Evolutionary conservation across 1,284 basidiomycete species (phyloP), one percentile per base, ranked within the genome.

Genomic region (Leccinum pachyderme): DNA sequence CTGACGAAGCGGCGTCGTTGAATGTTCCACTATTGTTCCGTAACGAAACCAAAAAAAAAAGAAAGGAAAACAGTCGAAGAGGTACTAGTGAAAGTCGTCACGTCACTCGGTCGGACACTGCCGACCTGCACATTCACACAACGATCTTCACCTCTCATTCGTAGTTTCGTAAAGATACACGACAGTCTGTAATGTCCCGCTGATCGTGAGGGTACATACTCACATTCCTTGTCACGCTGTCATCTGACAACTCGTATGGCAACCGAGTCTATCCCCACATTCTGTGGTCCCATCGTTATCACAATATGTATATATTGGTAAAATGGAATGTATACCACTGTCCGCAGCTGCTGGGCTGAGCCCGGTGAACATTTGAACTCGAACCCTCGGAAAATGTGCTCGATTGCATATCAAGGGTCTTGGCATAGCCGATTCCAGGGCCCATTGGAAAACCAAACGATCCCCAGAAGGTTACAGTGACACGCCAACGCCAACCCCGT

Each of bases 221-320:
- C 53, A 63, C 52, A n/a, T 15, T 25, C 39, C 39, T 5, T 62
- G 60, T 61, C 60, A 64, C 57, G 48, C 39, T 28, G 25, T 15
- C 13, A 7, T 35, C 29, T 31, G 29, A 31, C 29, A 31, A 31
- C 9, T 31, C 29, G 2, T 29, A 28, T 37, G n/a, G 15, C 35
- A 37, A n/a, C n/a, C 35, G 35, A 37, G 35, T n/a, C n/a, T 13
- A 9, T 18, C 37, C 37, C 18, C 37, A 18, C 37, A 39, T 39
- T 22, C 3, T 31, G 29, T 8, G 2, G 7, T 29, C 28, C 28
- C 28, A 28, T 2, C 7, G 9, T 29, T 8, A 29, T 29, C 7
- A 29, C 9, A 2, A 29, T 29, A 28, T 29, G 7, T 7, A 5
- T 29, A 15, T 13, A 18, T 41, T 37, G 31, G 35, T 47, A 11